Conservation (phyloP, 2,329 filamentous ascomycete species). For the Phoma herbarum region DNA sequence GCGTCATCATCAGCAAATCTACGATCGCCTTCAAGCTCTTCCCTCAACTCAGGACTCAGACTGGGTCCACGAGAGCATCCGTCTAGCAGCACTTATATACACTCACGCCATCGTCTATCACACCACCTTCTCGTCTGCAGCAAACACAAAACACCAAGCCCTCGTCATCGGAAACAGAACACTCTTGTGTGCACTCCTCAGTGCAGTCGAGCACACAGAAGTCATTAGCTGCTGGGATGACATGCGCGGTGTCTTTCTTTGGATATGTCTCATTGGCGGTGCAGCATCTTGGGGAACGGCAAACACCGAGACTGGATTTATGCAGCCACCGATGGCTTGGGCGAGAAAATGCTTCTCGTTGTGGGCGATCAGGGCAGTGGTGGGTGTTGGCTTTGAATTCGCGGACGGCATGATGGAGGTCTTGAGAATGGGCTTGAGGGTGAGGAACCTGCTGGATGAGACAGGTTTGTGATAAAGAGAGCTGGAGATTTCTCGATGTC, state of each 20-base stretch:
- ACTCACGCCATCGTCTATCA: slow-evolving; percentile 42
- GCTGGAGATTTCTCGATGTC: neutral
- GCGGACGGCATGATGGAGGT: slow-evolving; percentile 32
- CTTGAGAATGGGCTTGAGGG: slow-evolving; percentile 39
- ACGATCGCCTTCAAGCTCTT: slow-evolving; percentile 29
- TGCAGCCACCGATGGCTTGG: slow-evolving; percentile 27
- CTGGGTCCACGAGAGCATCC: slow-evolving; percentile 46
- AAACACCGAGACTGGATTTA: slow-evolving; percentile 2
- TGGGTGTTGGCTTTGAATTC: slow-evolving; percentile 33
- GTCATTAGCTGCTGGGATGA: slow-evolving; percentile 34
- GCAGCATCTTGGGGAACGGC: slow-evolving; percentile 34
- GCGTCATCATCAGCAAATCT: slow-evolving; percentile 25
- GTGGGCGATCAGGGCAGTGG: slow-evolving; percentile 33
- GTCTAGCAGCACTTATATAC: slow-evolving; percentile 45
- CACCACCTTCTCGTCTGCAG: slow-evolving; percentile 36
- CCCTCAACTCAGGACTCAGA: slow-evolving; percentile 32
- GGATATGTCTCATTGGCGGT: slow-evolving; percentile 45
- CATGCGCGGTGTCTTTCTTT: slow-evolving; percentile 42
- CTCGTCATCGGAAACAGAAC: neutral
- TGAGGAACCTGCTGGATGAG: slow-evolving; percentile 32
- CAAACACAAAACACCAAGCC: slow-evolving; percentile 5
- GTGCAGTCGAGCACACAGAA: slow-evolving; percentile 38
- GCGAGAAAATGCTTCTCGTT: slow-evolving; percentile 44
- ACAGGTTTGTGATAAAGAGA: neutral
- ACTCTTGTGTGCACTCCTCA: slow-evolving; percentile 36